Evolutionary conservation across 2,329 filamentous ascomycete species (phyloP), one percentile per base, ranked within the genome.

Genomic region (Periconia sp.): DNA sequence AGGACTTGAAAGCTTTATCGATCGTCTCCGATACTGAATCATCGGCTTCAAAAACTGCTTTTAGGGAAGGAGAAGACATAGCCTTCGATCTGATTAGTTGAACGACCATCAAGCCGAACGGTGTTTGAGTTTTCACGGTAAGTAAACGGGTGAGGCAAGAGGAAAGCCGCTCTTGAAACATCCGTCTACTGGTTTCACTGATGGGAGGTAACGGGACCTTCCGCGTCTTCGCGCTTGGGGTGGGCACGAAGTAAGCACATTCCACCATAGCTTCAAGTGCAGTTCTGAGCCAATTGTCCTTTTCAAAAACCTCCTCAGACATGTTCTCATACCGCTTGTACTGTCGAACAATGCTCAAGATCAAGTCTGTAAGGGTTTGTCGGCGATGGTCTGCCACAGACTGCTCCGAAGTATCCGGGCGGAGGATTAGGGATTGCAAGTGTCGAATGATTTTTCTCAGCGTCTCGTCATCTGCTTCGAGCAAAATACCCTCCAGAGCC

Each of bases 401-500:
- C 41, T 76, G 73, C 44, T 84, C 80, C 18, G 71, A 64, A 27
- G 58, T 67, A 11, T 76, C 77, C 1, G 81, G 80, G 7, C 72
- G 70, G 6, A 76, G 70, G 42, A 84, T 75, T 15, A 81, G 65
- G 7, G 72, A 66, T 43, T 77, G 74, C 33, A 84, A 71, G 11
- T 82, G 70, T 8, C 83, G 79, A 19, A 86, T 78, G 33, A 87
- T 83, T 58, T 71, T 71, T 54, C 58, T 74, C 20, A 85, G 60
- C 9, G 76, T 74, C 23, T 76, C 69, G n/a, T 74, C 63, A 54
- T 83, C 82, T 9, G 85, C 82, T 42, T 82, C 81, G 49, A 85
- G 80, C 5, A 95, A 74, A 2, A 94, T 79, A 57, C 83, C 87
- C 62, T 95, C 91, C 1, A 96, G 77, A 0, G 91, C 93, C 74